Percentiles rank a stretch among this genome's conserved stretches.
Evolutionary conservation across 345 rosid species (phyloP).

Genomic region (Rhodomyrtus tomentosa): DNA sequence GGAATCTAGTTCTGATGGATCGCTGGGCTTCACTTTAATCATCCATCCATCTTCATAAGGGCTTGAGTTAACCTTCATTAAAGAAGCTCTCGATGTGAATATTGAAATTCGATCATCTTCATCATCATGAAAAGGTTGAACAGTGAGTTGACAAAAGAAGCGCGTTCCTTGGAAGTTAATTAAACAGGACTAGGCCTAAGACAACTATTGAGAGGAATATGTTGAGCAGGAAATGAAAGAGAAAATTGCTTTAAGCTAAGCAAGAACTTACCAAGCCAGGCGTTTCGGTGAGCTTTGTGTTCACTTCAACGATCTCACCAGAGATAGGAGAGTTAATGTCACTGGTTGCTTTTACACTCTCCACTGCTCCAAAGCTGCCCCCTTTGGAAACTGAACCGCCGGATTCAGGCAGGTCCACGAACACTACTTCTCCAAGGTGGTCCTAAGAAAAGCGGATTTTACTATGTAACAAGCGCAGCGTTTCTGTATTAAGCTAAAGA

Average conservation of each 20-base stretch:
- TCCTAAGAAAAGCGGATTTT: constrained; percentile 27
- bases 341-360: constrained; percentile 95
- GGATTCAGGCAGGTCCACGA: constrained; percentile 70
- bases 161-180: neutral
- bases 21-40: constrained; percentile 88
- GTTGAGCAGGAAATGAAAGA: neutral
- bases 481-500: neutral
- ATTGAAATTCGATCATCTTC: neutral
- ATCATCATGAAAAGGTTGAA: neutral
- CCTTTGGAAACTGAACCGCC: constrained; percentile 47
- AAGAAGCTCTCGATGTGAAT: neutral
- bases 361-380: constrained; percentile 76
- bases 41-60: constrained; percentile 95
- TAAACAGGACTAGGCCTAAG: neutral
- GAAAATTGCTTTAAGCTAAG: neutral
- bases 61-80: constrained; percentile 63
- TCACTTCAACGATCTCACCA: constrained; percentile 75
- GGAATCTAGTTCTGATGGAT: constrained; percentile 60
- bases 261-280: constrained; percentile 58
- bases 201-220: neutral
- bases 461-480: neutral
- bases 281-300: constrained; percentile 51
- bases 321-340: constrained; percentile 83
- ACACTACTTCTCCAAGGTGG: constrained; percentile 94
- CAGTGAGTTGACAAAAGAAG: neutral